Evolutionary conservation across 2,329 filamentous ascomycete species (phyloP).

Genomic region (Aphanocladium album): DNA sequence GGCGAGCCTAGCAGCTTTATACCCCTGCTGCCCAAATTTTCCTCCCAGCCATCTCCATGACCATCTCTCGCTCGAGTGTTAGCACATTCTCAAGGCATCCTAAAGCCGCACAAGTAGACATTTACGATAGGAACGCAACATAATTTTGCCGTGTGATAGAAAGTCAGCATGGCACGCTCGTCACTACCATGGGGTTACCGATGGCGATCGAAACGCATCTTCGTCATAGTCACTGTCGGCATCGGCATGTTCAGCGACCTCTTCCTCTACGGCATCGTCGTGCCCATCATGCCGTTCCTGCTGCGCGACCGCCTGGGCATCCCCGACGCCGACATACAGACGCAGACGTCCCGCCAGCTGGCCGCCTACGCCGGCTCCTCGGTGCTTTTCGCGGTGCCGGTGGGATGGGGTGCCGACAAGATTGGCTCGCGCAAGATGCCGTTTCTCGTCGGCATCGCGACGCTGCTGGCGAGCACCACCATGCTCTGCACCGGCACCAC

Average conservation of each 20-base stretch:
- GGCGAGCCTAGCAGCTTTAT: no score
- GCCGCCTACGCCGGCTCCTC: background rate
- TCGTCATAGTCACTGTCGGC: constrained; percentile 3
- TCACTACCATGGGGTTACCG: background rate
- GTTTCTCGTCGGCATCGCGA: background rate
- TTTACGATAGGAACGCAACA: background rate
- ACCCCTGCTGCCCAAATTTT: background rate
- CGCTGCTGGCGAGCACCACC: background rate
- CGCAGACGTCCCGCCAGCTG: background rate
- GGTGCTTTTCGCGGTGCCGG: constrained; percentile 1
- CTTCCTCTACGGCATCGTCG: constrained; percentile 14
- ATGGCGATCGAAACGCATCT: background rate
- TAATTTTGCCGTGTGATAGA: background rate
- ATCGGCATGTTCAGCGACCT: constrained; percentile 13
- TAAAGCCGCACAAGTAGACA: background rate
- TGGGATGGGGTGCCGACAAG: background rate
- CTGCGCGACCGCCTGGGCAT: constrained; percentile 11
- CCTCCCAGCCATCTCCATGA: background rate
- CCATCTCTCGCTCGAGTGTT: background rate
- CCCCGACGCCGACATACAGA: background rate
- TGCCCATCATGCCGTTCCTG: constrained; percentile 12
- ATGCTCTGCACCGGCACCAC: background rate
- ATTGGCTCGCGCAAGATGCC: background rate
- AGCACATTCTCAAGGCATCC: no score
- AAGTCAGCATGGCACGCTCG: background rate